Percentiles rank a stretch among this genome's conserved stretches.
Evolutionary conservation across 2,329 filamentous ascomycete species (phyloP).

Genomic region (Diaporthe sp.): DNA sequence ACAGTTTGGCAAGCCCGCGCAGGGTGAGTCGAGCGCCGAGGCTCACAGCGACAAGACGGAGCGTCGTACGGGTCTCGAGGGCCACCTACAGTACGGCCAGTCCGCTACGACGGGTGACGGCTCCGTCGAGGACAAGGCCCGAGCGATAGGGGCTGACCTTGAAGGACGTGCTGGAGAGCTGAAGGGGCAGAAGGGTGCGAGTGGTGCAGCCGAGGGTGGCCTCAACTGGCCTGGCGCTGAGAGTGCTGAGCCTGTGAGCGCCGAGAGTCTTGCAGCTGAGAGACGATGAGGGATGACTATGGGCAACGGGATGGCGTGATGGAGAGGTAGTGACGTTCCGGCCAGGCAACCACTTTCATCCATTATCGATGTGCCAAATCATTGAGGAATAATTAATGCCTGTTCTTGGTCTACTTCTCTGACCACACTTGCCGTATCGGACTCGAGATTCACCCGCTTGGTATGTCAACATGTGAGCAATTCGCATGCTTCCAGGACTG

Average conservation of each 20-base stretch:
- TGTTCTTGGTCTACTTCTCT: too few relatives aligned
- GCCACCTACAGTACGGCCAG: conserved; percentile 49
- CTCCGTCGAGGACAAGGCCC: conserved; percentile 43
- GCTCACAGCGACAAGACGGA: conserved; percentile 53
- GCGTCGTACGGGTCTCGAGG: conserved; percentile 54
- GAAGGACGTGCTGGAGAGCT: conserved; percentile 40
- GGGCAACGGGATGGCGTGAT: too few relatives aligned
- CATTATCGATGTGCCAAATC: too few relatives aligned
- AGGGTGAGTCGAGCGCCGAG: conserved; percentile 58
- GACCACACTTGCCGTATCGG: too few relatives aligned
- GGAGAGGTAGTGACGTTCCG: background rate
- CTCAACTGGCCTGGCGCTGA: conserved; percentile 37
- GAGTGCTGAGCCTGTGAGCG: conserved; percentile 36
- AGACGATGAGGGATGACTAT: conserved; percentile 6
- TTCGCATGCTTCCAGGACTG: too few relatives aligned
- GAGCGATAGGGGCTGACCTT: conserved; percentile 47
- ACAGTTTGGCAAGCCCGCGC: conserved; percentile 57
- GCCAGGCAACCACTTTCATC: background rate
- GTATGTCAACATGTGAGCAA: too few relatives aligned
- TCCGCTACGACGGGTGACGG: conserved; percentile 43
- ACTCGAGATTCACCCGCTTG: too few relatives aligned
- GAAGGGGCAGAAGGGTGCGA: conserved; percentile 36
- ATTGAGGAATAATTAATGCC: too few relatives aligned
- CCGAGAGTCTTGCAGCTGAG: conserved; percentile 41
- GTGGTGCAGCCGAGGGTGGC: conserved; percentile 37